Conservation (phyloP, 2,329 filamentous ascomycete genomes). For the Neofusicoccum ribis region DNA sequence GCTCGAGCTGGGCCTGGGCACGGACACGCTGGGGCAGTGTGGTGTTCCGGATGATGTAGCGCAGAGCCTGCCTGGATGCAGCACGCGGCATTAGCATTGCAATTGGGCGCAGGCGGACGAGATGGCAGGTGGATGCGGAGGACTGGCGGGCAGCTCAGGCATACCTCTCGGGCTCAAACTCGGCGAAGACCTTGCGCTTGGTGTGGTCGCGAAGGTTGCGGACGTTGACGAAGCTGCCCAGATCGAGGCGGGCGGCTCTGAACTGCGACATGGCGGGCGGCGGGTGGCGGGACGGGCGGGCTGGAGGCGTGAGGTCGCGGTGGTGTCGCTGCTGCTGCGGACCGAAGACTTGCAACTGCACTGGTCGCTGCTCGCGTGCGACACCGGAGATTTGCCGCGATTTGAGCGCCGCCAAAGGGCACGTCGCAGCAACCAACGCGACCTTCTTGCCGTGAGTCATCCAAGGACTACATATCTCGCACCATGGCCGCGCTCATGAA, state of each 20-base stretch:
- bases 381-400: not conserved
- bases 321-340: not conserved
- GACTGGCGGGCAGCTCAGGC: conserved; percentile 20
- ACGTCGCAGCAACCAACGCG: not conserved
- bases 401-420: not conserved
- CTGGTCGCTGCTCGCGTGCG: not conserved
- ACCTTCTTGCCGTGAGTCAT: conserved; percentile 9
- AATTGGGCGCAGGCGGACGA: conserved; percentile 68
- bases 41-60: conserved; percentile 90
- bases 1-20: conserved; percentile 87
- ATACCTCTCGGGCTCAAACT: conserved; percentile 86
- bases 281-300: not conserved
- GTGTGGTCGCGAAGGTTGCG: conserved; percentile 90
- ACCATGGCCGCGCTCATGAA: not conserved
- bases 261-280: conserved; percentile 64
- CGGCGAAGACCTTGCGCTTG: conserved; percentile 89
- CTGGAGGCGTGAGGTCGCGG: not conserved
- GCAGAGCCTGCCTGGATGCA: conserved; percentile 69
- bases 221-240: conserved; percentile 84
- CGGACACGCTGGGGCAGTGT: conserved; percentile 78
- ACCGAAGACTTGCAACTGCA: not conserved
- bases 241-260: conserved; percentile 83
- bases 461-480: not conserved
- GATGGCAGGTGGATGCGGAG: not conserved
- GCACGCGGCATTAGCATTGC: conserved; percentile 54